Conservation (phyloP, 169 alveolate species). For the Perkinsus olseni region DNA sequence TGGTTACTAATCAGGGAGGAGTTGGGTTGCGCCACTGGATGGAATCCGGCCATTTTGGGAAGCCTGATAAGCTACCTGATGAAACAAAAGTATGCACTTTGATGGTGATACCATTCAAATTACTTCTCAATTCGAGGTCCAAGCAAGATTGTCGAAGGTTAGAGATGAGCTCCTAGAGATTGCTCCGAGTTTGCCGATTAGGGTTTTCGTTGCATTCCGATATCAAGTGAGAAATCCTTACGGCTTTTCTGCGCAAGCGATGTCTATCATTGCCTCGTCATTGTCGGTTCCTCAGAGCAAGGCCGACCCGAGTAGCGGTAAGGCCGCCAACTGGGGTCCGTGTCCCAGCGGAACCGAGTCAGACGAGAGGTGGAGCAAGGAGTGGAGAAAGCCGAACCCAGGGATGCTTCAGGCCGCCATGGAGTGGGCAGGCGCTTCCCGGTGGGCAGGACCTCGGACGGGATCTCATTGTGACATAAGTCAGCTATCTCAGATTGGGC, state of each 20-base stretch:
- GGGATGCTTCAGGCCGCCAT: not conserved
- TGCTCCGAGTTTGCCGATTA: not conserved
- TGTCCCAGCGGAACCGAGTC: not conserved
- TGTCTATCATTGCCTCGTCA: too few species aligned
- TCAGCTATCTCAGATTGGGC: not conserved
- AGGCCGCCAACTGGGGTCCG: not conserved
- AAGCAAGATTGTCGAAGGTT: not conserved
- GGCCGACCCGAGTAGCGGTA: not conserved
- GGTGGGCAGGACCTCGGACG: not conserved
- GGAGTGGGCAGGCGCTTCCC: not conserved
- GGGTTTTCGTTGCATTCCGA: not conserved
- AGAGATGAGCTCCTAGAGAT: not conserved
- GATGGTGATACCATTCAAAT: too few species aligned
- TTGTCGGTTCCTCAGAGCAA: not conserved
- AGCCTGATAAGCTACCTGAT: not conserved
- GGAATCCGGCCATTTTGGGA: not conserved
- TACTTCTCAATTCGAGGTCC: not conserved
- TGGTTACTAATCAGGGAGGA: not conserved
- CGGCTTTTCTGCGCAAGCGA: too few species aligned
- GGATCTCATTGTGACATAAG: not conserved
- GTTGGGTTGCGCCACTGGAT: not conserved
- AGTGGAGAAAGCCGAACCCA: not conserved
- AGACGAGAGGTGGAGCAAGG: not conserved
- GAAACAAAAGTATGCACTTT: not conserved
- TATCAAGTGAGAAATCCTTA: too few species aligned